phyloP scores from a whole-genome alignment of 441 rosid species.

The Melastoma candidum region DNA sequence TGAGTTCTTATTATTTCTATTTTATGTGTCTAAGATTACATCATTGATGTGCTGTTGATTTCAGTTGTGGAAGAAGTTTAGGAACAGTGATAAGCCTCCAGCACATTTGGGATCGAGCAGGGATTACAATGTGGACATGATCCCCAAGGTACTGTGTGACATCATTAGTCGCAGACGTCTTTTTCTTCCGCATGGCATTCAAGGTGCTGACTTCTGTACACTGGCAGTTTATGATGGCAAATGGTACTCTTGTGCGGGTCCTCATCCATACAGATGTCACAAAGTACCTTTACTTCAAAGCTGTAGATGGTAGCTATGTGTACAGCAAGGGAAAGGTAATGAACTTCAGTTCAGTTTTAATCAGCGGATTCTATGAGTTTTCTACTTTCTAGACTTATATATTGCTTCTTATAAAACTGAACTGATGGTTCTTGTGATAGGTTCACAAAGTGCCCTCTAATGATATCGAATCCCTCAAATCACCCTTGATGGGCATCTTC shows the following conservation, averaged over 20 bases:
- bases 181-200: constrained; percentile 1
- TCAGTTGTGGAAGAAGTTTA: constrained; percentile 87
- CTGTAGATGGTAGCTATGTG: constrained; percentile 87
- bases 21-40: background rate
- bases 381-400: no score
- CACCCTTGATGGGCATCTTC: constrained; percentile 89
- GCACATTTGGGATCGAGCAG: constrained; percentile 77
- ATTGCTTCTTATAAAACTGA: background rate
- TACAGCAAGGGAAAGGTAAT: constrained; percentile 77
- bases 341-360: background rate
- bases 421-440: constrained; percentile 19
- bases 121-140: constrained; percentile 89
- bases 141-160: constrained; percentile 54
- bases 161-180: background rate
- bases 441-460: constrained; percentile 89
- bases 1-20: background rate
- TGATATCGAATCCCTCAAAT: constrained; percentile 84
- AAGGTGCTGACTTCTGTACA: background rate
- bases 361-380: no score
- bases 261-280: constrained; percentile 90
- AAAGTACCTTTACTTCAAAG: constrained; percentile 80
- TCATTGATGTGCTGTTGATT: constrained; percentile 8
- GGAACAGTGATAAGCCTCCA: constrained; percentile 72
- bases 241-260: constrained; percentile 86
- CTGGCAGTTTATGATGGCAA: constrained; percentile 86